Base-by-base conservation (phyloP, 148 eudicot species). In the Gaultheria prostrata region DNA sequence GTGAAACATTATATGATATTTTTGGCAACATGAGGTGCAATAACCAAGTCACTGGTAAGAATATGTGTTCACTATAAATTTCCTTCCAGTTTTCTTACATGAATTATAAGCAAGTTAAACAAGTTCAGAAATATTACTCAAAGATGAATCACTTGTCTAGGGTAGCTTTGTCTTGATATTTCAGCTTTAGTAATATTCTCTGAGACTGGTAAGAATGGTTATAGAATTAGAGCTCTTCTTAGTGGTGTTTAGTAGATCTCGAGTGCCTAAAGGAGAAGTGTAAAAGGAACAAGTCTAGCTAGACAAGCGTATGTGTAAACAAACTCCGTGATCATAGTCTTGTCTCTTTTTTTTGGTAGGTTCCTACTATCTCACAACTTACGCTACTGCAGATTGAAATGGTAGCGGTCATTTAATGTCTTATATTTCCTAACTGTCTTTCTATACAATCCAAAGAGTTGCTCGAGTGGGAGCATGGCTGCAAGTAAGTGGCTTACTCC, bases 21-120 rank as follows among this genome's bases (percentile, higher is more conserved):
- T 92, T 98, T 89, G 85, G 85, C 53, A 50, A 50, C 86, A 91
- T 88, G 90, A 90, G 86, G 87, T 92, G 53, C 53, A 49, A 13
- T 9, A 49, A 90, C 98, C 96, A 80, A 83, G 63, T 56, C 94
- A 94, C 82, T 87, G 90, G 98, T 95, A 93, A 50, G 82, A 72
- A 24, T 32, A n/a, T n/a, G 33, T 79, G 57, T 33, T 50, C 12
- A 50, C 53, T 14, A 50, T 65, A 69, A 69, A 30, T 69, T 69
- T 14, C 73, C 14, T 28, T 35, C 74, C 30, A 69, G 39, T 35
- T 69, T 32, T 30, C 2, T 69, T 32, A 13, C 45, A 30, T 14
- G 74, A 69, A 69, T 28, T 24, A 43, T 32, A 12, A 12, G 39
- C 74, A 13, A 32, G 39, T 32, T 4, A 69, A 13, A 13, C 33